Base-by-base conservation (phyloP, 352 stramenopile species). In the Globisporangium acanthophoron region DNA sequence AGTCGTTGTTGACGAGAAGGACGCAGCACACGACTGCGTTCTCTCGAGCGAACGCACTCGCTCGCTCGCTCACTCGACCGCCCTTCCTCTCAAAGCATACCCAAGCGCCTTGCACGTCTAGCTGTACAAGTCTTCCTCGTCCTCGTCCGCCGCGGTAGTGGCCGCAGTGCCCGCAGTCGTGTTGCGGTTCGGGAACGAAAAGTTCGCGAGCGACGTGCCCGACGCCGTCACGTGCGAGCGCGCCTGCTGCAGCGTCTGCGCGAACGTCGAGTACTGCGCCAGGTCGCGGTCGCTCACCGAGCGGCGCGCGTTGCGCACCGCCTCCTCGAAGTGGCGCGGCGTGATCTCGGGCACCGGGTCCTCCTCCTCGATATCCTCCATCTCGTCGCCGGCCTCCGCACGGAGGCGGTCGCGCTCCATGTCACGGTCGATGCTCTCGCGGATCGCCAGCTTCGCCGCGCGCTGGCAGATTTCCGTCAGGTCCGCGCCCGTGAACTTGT, bases 401-500 rank as follows among this genome's bases (percentile, higher is more conserved):
- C 91, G 87, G 43, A 99, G 88, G 44, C 96, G 90, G 57, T 99
- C 91, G 41, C 96, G 90, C 73, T 99, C 97, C 81, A 99, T 98
- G 69, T 99, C 96, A 57, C 95, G 89, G 70, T 98, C 91, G 69
- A 99, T 99, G 66, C 96, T 98, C 77, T 99, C 96, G n/a, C 97
- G 90, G 70, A 99, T 99, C 3, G 97, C 97, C 57, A 99, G 71
- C 80, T 99, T 99, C 58, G 95, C 97, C n/a, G 97, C 97, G 39
- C 94, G 90, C 78, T 99, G 97, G 66, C 97, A 99, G 65, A 99
- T 99, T 81, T 99, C 97, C 31, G 97, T 99, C 51, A 99, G 79
- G 87, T 99, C 97, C 40, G 97, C 97, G 67, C 97, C 97, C n/a
- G 95, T 99, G 71, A 99, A 99, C 75, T 99, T 99, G 73, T 99